Percentiles rank a stretch among this genome's conserved stretches.
Evolutionary conservation across 1,284 basidiomycete genomes (phyloP).

Genomic region (Rhodotorula sp.): DNA sequence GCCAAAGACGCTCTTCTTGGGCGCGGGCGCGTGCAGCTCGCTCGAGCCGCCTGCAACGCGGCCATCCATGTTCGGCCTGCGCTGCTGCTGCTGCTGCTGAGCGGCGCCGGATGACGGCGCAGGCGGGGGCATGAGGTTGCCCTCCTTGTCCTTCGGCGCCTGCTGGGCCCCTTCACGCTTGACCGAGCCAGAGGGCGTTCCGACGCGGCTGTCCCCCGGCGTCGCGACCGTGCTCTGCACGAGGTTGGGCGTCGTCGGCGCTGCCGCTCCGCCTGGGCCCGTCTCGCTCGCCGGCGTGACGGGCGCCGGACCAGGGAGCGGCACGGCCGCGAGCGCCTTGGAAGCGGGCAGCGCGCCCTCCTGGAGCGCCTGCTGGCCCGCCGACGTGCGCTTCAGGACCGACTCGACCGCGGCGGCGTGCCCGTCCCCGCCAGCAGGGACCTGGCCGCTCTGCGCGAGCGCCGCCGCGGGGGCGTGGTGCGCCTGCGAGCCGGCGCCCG

Average conservation of each 20-base stretch:
- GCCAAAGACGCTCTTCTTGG: conserved; percentile 43
- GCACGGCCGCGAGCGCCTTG: conserved; percentile 3
- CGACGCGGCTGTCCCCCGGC: conserved; percentile 18
- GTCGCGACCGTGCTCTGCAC: conserved; percentile 8
- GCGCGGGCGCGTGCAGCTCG: conserved; percentile 3
- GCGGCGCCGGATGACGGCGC: not conserved
- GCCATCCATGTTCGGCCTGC: not conserved
- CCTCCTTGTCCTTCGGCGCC: not conserved
- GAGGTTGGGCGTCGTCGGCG: not conserved
- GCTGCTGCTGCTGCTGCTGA: not conserved
- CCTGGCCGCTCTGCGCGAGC: too few relatives aligned
- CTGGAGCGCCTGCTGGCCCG: conserved; percentile 18
- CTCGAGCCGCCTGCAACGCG: not conserved
- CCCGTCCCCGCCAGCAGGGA: not conserved
- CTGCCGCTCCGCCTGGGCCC: too few relatives aligned
- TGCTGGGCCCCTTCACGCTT: not conserved
- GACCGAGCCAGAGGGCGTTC: conserved; percentile 13
- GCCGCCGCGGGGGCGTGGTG: not conserved
- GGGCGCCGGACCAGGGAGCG: not conserved
- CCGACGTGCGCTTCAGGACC: conserved; percentile 23
- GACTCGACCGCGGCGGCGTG: conserved; percentile 1
- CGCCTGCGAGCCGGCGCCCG: conserved; percentile 17
- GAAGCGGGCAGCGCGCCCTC: conserved; percentile 13
- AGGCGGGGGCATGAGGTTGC: not conserved
- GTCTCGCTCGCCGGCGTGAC: not conserved